phyloP scores from a whole-genome alignment of 1,284 basidiomycete genomes.

The Ustilago esculenta region DNA sequence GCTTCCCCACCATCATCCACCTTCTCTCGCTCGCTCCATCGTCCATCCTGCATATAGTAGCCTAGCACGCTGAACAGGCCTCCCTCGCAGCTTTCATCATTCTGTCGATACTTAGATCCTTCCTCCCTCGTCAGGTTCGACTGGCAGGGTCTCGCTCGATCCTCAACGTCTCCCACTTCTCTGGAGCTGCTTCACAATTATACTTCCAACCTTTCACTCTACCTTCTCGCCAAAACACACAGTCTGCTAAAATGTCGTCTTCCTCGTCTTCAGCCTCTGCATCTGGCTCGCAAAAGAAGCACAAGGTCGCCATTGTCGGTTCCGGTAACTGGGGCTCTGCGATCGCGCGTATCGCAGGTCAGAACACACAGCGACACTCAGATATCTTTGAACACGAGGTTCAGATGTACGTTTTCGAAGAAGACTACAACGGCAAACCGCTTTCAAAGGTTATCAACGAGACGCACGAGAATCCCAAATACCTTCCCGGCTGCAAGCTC shows the following conservation, averaged over 20 bases:
- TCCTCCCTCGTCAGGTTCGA: conserved; percentile 34
- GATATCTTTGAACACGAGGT: conserved; percentile 64
- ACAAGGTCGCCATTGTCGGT: conserved; percentile 73
- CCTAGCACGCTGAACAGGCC: background rate
- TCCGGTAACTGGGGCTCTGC: conserved; percentile 71
- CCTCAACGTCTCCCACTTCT: background rate
- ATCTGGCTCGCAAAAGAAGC: conserved; percentile 64
- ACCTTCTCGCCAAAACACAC: conserved; percentile 1
- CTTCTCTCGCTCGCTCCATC: too few species aligned
- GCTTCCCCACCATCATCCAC: conserved; percentile 11
- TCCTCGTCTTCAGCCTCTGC: conserved; percentile 15
- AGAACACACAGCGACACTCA: conserved; percentile 69
- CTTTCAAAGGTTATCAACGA: conserved; percentile 72
- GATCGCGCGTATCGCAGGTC: conserved; percentile 71
- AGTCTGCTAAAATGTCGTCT: conserved; percentile 22
- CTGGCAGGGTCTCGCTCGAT: conserved; percentile 28
- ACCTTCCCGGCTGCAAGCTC: conserved; percentile 71
- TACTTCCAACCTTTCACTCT: conserved; percentile 9
- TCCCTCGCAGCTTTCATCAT: conserved; percentile 11
- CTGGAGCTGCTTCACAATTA: background rate
- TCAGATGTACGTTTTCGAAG: conserved; percentile 64
- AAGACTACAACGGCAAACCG: conserved; percentile 69
- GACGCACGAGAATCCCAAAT: conserved; percentile 72
- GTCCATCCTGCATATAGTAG: too few species aligned
- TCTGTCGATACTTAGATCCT: conserved; percentile 24